Base-by-base conservation (phyloP, 768 basidiomycete species). In the Mrakia frigida region DNA sequence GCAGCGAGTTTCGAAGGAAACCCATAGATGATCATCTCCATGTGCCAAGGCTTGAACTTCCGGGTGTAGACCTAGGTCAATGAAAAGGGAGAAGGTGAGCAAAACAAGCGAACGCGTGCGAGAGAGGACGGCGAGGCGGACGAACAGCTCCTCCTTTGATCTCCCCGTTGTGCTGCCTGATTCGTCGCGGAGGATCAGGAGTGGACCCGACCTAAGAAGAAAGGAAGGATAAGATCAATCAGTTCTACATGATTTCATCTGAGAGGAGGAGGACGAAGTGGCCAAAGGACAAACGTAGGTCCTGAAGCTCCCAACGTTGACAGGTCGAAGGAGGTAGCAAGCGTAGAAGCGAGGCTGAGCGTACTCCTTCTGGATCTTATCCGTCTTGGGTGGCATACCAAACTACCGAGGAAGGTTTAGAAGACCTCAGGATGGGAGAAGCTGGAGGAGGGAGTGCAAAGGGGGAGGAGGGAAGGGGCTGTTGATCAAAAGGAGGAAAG, bases 1-100 rank as follows among this genome's bases (percentile, higher is more conserved):
- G 92, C 92, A 2, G 90, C 87, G 82, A 92, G 82, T 81, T 88
- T 89, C 74, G 90, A 91, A 0, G 92, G 91, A 80, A 94, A 93
- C 6, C 92, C 92, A 81, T 91, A 87, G 1, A 93, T 89, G 52
- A 93, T 89, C 89, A 93, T 90, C 76, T 90, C 89, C 91, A 94
- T 92, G 74, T 85, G 82, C 85, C 82, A 83, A 1, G 82, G 82
- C 43, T 81, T 72, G 10, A 74, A 74, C 23, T 73, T 73, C 11
- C 74, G 74, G 3, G 82, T 83, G 59, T 77, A 72, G 21, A 52
- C 59, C 75, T 75, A 31, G 28, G 5, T 46, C 18, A 37, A 41
- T 6, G 23, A 52, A 31, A 31, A 0, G 37, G 9, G 5, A 46
- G 46, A 25, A 16, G 9, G 5, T 69, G 25, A 80, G 79, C 63